phyloP scores from a whole-genome alignment of 106 monocot species.

The Narthecium ossifragum region DNA sequence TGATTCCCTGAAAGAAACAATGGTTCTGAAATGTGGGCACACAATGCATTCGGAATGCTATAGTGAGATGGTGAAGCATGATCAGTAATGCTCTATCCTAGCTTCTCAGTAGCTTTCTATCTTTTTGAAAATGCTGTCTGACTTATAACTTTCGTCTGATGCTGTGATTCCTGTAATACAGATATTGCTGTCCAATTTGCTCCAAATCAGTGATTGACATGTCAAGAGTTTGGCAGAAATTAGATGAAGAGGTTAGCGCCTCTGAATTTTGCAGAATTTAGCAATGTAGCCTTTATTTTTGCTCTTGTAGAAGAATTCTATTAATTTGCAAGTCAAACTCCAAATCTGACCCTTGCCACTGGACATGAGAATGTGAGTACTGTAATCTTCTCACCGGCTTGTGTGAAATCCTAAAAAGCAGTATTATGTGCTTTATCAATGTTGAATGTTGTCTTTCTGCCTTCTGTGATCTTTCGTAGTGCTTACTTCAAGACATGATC shows the following conservation, averaged over 20 bases:
- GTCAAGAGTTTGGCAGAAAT: conserved; percentile 44
- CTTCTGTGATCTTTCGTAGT: no score
- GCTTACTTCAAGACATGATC: no score
- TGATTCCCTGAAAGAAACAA: conserved; percentile 72
- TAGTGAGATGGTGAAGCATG: conserved; percentile 68
- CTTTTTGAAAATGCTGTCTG: neutral
- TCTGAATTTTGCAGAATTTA: no score
- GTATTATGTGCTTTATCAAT: no score
- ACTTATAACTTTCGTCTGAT: neutral
- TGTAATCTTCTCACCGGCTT: no score
- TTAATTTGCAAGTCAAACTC: no score
- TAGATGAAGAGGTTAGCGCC: conserved; percentile 65
- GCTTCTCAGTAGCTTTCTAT: neutral
- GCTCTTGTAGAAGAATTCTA: no score
- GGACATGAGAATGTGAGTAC: no score
- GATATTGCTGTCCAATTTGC: conserved; percentile 75
- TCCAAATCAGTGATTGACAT: conserved; percentile 63
- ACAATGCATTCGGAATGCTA: conserved; percentile 72
- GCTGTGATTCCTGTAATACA: conserved; percentile 13
- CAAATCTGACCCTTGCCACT: no score
- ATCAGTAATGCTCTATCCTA: conserved; percentile 42
- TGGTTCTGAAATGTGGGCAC: conserved; percentile 83
- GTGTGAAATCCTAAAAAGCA: no score
- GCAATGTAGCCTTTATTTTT: no score
- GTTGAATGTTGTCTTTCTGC: no score